phyloP scores from a whole-genome alignment of 2,329 filamentous ascomycete species.

The Dactylellina drechsleri region DNA sequence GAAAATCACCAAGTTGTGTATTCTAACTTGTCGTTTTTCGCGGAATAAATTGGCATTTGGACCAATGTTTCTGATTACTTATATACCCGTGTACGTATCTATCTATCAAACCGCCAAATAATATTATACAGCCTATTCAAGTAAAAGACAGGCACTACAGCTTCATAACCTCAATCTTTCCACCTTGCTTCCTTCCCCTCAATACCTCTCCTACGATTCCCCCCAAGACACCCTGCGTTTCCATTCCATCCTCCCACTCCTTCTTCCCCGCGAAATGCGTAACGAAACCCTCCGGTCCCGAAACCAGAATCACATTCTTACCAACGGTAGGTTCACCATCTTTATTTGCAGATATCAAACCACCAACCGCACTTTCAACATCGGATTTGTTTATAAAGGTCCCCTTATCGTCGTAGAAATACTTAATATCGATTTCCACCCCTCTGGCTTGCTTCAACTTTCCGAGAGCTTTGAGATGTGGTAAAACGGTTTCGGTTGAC shows the following conservation, averaged over 20 bases:
- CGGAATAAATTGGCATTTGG: neutral
- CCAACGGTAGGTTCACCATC: slow-evolving; percentile 60
- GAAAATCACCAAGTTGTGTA: neutral
- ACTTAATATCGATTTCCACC: slow-evolving; percentile 73
- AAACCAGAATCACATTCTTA: slow-evolving; percentile 79
- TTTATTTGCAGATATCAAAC: slow-evolving; percentile 62
- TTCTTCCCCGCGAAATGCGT: slow-evolving; percentile 82
- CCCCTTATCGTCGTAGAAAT: slow-evolving; percentile 43
- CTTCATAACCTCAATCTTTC: slow-evolving; percentile 44
- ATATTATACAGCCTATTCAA: too few relatives aligned
- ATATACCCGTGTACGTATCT: too few relatives aligned
- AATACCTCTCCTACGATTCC: slow-evolving; percentile 74
- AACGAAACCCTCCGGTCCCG: slow-evolving; percentile 91
- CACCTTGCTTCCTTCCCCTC: slow-evolving; percentile 60
- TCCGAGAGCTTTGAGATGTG: slow-evolving; percentile 72
- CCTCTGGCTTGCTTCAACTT: slow-evolving; percentile 68
- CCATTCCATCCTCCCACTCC: slow-evolving; percentile 74
- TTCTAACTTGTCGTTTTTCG: neutral
- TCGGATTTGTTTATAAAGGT: slow-evolving; percentile 79
- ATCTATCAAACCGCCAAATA: too few relatives aligned
- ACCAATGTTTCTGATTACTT: too few relatives aligned
- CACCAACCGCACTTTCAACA: slow-evolving; percentile 69
- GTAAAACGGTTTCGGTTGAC: slow-evolving; percentile 58
- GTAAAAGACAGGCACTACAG: slow-evolving; percentile 59
- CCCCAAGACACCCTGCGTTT: slow-evolving; percentile 78